phyloP scores from a whole-genome alignment of 495 filamentous ascomycete species.

The Xanthoparmelia taractica region DNA sequence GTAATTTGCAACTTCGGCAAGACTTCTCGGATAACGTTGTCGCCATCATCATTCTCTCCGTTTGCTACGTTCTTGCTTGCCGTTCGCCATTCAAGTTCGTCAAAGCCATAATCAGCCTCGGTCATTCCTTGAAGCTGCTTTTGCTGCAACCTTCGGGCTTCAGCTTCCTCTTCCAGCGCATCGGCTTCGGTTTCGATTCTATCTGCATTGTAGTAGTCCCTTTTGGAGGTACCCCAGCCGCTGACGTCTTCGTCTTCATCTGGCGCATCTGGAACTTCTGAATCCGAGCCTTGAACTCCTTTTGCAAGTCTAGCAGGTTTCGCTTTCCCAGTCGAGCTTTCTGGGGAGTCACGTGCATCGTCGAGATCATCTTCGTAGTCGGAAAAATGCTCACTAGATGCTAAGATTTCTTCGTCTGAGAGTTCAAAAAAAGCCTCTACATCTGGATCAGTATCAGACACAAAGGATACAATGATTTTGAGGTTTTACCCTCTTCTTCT shows the following conservation, averaged over 20 bases:
- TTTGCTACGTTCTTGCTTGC: constrained; percentile 35
- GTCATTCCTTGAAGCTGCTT: constrained; percentile 80
- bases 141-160: constrained; percentile 77
- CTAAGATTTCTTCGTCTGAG: constrained; percentile 86
- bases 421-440: constrained; percentile 53
- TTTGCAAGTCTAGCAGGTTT: background rate
- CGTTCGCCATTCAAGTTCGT: constrained; percentile 74
- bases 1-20: constrained; percentile 75
- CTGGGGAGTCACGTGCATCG: constrained; percentile 39
- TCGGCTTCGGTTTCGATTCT: constrained; percentile 84
- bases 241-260: constrained; percentile 68
- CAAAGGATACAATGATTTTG: background rate
- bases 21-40: constrained; percentile 65
- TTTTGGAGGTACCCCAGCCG: constrained; percentile 79
- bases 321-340: constrained; percentile 32
- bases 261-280: constrained; percentile 34
- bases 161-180: constrained; percentile 84
- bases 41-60: constrained; percentile 34
- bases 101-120: constrained; percentile 86
- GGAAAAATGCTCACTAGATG: constrained; percentile 42
- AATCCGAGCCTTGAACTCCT: constrained; percentile 24
- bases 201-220: constrained; percentile 88
- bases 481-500: constrained; percentile 50
- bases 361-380: constrained; percentile 48
- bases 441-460: background rate